phyloP scores from a whole-genome alignment of 805 yeast genomes.

The Kuraishia piskuri region DNA sequence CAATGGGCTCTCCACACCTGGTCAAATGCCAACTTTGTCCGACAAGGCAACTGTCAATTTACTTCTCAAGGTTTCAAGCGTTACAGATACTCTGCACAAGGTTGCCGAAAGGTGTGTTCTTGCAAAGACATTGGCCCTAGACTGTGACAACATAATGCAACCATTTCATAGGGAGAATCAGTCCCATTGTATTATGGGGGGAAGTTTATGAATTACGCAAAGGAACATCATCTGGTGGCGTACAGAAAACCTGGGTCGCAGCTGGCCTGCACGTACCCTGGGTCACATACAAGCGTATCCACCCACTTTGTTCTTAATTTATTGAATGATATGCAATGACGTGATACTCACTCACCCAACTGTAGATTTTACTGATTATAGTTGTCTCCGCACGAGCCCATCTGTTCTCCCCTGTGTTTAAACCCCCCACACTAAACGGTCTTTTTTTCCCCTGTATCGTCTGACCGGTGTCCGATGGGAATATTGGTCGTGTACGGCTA shows the following conservation, averaged over 20 bases:
- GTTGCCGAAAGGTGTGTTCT: neutral
- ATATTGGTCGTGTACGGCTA: neutral
- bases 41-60: neutral
- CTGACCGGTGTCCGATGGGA: neutral
- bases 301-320: too few relatives aligned
- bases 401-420: neutral
- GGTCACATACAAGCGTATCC: too few relatives aligned
- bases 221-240: too few relatives aligned
- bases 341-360: too few relatives aligned
- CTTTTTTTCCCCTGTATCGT: neutral
- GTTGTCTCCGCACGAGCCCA: neutral
- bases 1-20: neutral
- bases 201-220: too few relatives aligned
- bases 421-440: neutral
- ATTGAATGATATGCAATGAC: too few relatives aligned
- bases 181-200: neutral
- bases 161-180: neutral
- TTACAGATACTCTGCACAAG: neutral
- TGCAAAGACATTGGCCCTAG: neutral
- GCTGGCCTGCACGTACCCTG: neutral
- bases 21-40: neutral
- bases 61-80: neutral
- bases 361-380: too few relatives aligned
- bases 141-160: neutral
- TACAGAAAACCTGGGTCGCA: neutral